Evolutionary conservation across 257 asterid species (phyloP).

Genomic region (Rhazya stricta): DNA sequence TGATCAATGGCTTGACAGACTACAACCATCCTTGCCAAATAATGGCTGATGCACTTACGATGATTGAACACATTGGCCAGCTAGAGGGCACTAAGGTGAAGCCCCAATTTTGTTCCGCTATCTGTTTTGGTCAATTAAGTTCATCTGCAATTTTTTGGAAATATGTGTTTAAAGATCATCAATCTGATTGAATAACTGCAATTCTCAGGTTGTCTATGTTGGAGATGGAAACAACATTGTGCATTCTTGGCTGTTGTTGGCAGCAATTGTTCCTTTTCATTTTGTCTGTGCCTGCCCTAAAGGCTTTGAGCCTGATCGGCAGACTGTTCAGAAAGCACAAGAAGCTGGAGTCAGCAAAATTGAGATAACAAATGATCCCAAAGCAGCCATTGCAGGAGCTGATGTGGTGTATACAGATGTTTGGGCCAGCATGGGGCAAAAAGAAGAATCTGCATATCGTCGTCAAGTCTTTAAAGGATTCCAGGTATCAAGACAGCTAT

Average conservation of each 20-base stretch:
- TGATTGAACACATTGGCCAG: constrained; percentile 80
- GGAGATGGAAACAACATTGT: constrained; percentile 98
- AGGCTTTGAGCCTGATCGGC: constrained; percentile 83
- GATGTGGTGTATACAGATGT: constrained; percentile 95
- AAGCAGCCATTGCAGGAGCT: constrained; percentile 91
- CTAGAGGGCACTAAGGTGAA: constrained; percentile 87
- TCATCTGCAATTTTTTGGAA: not conserved
- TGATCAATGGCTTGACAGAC: constrained; percentile 89
- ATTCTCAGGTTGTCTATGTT: constrained; percentile 78
- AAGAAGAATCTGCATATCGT: constrained; percentile 95
- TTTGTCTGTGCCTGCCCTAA: constrained; percentile 86
- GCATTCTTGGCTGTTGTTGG: constrained; percentile 88
- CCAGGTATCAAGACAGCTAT: constrained; percentile 47
- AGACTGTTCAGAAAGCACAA: constrained; percentile 57
- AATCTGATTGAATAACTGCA: constrained; percentile 2
- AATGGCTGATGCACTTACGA: constrained; percentile 98
- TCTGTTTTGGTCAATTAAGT: not conserved
- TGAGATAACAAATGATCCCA: constrained; percentile 72
- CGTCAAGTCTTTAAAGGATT: constrained; percentile 78
- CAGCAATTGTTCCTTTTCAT: constrained; percentile 81
- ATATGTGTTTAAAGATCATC: not conserved
- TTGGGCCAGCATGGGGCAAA: constrained; percentile 99
- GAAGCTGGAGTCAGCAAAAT: constrained; percentile 78
- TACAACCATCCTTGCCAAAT: constrained; percentile 96
- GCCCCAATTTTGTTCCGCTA: not conserved